Percentiles rank a stretch among this genome's conserved stretches.
Conservation (phyloP, 2,329 filamentous ascomycete genomes). For the Sporothrix humicola region DNA sequence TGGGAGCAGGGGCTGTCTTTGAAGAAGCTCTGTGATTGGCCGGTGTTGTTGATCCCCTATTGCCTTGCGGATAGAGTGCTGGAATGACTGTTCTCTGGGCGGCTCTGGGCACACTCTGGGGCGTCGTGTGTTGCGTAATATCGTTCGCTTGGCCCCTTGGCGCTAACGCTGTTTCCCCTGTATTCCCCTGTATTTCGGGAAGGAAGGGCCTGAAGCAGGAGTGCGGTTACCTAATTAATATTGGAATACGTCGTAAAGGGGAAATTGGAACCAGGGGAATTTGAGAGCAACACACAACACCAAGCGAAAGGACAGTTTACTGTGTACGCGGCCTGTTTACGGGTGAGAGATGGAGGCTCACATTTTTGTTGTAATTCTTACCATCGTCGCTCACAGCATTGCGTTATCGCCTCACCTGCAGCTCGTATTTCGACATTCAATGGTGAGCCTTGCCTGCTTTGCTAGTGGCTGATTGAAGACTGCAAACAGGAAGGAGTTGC, state of each 20-base stretch:
- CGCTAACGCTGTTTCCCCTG: background rate
- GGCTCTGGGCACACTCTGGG: background rate
- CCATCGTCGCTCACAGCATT: too few relatives aligned
- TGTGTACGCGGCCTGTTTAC: background rate
- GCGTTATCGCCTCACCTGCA: conserved; percentile 13
- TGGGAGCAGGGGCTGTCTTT: background rate
- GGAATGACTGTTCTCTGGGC: conserved; percentile 4
- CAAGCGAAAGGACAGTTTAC: too few relatives aligned
- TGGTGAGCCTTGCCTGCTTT: background rate
- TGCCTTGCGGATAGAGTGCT: too few relatives aligned
- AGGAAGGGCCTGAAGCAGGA: background rate
- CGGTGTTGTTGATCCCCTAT: background rate
- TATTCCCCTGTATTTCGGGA: background rate
- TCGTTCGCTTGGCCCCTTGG: conserved; percentile 8
- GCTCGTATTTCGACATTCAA: conserved; percentile 27
- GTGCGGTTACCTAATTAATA: conserved; percentile 6
- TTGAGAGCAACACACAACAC: too few relatives aligned
- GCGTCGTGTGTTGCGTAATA: conserved; percentile 6
- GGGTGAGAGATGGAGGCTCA: background rate
- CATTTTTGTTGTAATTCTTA: background rate
- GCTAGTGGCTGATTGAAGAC: too few relatives aligned
- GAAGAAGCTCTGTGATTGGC: background rate
- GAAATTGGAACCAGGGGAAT: background rate
- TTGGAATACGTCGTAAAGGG: too few relatives aligned
- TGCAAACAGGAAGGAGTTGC: too few relatives aligned